A percentile compares a stretch with the other conserved stretches of the same genome.
These are phyloP conservation scores for Myxozyma sirexii DNA, from an alignment of 805 yeast genomes.

Conservation along the genomic window DNA sequence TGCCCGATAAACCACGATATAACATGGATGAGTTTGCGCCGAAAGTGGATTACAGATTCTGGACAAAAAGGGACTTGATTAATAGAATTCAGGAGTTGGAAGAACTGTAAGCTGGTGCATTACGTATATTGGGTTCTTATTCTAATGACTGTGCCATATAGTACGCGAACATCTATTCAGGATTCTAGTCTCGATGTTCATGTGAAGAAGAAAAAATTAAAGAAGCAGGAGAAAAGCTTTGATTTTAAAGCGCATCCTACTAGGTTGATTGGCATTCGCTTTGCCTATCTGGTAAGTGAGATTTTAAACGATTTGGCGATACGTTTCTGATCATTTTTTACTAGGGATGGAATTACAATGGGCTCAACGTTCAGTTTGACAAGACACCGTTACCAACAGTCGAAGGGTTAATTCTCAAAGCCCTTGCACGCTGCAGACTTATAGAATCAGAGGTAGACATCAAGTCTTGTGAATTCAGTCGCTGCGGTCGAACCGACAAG, in stretches of 20 bases:
- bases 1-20: background rate
- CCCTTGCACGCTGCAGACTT: constrained; percentile 66
- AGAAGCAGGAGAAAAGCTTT: constrained; percentile 20
- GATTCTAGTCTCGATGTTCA: background rate
- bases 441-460: constrained; percentile 57
- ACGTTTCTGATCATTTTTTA: background rate
- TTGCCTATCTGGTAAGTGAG: constrained; percentile 61
- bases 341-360: constrained; percentile 90
- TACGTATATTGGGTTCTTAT: background rate
- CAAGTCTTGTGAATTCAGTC: constrained; percentile 67
- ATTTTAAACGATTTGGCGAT: background rate
- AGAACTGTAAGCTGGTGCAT: constrained; percentile 5
- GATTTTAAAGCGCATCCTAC: constrained; percentile 40
- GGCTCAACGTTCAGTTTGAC: constrained; percentile 76
- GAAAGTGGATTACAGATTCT: constrained; percentile 51
- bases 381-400: constrained; percentile 83
- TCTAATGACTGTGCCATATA: background rate
- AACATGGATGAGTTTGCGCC: constrained; percentile 4
- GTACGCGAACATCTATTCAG: background rate
- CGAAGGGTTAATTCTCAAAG: constrained; percentile 73
- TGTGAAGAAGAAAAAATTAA: constrained; percentile 17
- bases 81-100: constrained; percentile 62
- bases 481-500: constrained; percentile 93
- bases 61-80: constrained; percentile 71
- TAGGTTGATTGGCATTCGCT: constrained; percentile 75